Evolutionary conservation across 2,329 filamentous ascomycete genomes (phyloP).

Genomic region (Pseudogymnoascus sp.): DNA sequence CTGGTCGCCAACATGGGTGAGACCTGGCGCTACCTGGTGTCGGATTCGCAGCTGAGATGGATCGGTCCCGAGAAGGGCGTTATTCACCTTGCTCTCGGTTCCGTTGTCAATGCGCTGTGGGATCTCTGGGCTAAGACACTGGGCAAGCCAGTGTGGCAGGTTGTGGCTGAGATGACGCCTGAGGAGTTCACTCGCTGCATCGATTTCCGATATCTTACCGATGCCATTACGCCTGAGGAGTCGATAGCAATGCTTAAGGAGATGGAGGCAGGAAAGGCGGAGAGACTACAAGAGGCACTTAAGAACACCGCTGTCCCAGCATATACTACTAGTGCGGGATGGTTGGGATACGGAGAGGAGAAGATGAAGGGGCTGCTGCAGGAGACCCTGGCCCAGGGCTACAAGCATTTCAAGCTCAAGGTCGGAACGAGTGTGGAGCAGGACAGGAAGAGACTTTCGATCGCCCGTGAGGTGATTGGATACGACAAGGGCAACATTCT

Average conservation of each 20-base stretch:
- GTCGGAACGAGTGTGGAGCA: conserved; percentile 65
- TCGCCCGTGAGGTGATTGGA: conserved; percentile 70
- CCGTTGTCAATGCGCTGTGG: conserved; percentile 84
- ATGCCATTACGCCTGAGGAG: conserved; percentile 77
- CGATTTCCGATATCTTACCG: conserved; percentile 87
- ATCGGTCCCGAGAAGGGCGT: conserved; percentile 89
- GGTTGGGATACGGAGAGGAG: conserved; percentile 77
- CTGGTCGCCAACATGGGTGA: conserved; percentile 72
- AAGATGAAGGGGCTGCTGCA: conserved; percentile 68
- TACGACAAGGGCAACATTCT: conserved; percentile 74
- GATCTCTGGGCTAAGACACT: conserved; percentile 83
- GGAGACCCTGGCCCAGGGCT: conserved; percentile 67
- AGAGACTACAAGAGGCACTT: conserved; percentile 64
- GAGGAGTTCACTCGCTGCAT: conserved; percentile 79
- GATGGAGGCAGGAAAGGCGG: conserved; percentile 56
- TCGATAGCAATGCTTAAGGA: conserved; percentile 62
- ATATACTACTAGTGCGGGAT: conserved; percentile 81
- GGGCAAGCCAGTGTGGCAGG: conserved; percentile 77
- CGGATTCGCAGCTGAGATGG: conserved; percentile 81
- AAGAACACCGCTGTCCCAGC: conserved; percentile 68
- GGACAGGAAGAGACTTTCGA: conserved; percentile 59
- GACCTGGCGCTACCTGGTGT: conserved; percentile 85
- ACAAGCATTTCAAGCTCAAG: conserved; percentile 82
- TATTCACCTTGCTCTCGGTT: conserved; percentile 78
- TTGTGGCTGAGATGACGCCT: conserved; percentile 79